Percentiles rank a stretch among this genome's conserved stretches.
Evolutionary conservation across 768 basidiomycete species (phyloP).

Genomic region (Russula griseocarnosa): DNA sequence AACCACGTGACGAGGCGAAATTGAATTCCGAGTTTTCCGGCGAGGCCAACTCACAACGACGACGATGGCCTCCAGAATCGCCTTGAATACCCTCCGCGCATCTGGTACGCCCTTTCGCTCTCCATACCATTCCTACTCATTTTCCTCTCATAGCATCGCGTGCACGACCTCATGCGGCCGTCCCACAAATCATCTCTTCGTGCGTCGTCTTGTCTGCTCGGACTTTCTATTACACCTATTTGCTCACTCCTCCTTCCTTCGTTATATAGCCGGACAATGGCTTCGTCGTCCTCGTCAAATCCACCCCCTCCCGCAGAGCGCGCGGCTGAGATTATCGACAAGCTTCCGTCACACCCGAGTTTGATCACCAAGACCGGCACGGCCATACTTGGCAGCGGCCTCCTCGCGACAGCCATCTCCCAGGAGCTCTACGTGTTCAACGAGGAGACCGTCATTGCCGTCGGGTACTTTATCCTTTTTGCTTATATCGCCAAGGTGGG

Average conservation of each 20-base stretch:
- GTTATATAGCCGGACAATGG: neutral
- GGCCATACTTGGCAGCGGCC: constrained; percentile 84
- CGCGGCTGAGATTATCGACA: constrained; percentile 86
- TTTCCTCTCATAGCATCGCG: constrained; percentile 26
- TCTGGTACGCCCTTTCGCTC: constrained; percentile 23
- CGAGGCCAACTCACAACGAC: constrained; percentile 20
- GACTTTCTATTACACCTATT: constrained; percentile 12
- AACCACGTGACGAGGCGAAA: neutral
- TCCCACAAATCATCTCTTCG: constrained; percentile 47
- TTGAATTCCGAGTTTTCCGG: neutral
- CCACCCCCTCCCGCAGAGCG: constrained; percentile 77
- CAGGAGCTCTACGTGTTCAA: constrained; percentile 97
- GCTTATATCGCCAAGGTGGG: constrained; percentile 76
- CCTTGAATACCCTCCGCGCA: constrained; percentile 30
- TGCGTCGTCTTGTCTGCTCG: constrained; percentile 35
- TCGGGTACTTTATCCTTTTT: constrained; percentile 80
- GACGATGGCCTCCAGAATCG: constrained; percentile 34
- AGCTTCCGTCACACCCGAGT: constrained; percentile 78
- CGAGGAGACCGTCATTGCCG: constrained; percentile 88
- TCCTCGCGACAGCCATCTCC: constrained; percentile 84
- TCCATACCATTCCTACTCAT: neutral
- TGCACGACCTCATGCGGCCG: constrained; percentile 38
- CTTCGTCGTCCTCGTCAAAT: constrained; percentile 50
- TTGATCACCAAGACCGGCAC: constrained; percentile 94
- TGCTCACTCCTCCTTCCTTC: too few species aligned